Conservation (phyloP, 169 alveolate genomes). For the Plasmodium falciparum region DNA sequence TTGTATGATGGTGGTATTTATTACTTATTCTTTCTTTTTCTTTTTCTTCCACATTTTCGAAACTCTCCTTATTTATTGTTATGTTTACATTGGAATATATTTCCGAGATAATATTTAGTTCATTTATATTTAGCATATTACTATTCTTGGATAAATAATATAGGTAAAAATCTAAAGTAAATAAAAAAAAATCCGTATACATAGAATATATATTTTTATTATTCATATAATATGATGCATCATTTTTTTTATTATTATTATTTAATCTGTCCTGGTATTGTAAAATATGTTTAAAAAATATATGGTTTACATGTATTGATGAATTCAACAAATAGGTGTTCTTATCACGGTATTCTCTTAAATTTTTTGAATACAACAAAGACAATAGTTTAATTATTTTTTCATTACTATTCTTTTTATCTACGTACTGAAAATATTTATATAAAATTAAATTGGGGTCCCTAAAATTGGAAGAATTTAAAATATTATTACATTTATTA, state of each 20-base stretch:
- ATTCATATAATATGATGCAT: neutral
- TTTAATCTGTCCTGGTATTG: neutral
- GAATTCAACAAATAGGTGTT: conserved; percentile 45
- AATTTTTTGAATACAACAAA: conserved; percentile 28
- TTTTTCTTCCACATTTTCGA: neutral
- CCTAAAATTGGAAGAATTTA: conserved; percentile 23
- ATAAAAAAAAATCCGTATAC: conserved; percentile 65
- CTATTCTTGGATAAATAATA: conserved; percentile 37
- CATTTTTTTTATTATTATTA: conserved; percentile 8
- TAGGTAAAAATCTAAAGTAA: conserved; percentile 54
- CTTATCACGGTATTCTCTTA: conserved; percentile 52
- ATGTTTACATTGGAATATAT: conserved; percentile 61
- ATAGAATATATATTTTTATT: conserved; percentile 8
- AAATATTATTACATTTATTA: conserved; percentile 1
- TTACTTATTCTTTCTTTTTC: neutral
- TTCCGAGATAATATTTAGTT: conserved; percentile 27
- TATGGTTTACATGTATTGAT: conserved; percentile 20
- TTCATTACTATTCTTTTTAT: conserved; percentile 18
- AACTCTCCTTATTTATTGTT: neutral
- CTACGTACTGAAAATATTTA: conserved; percentile 59
- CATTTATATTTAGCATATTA: conserved; percentile 29
- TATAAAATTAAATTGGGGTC: conserved; percentile 39
- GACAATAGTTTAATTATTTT: conserved; percentile 36
- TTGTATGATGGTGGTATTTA: neutral
- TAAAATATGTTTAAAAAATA: conserved; percentile 20